phyloP scores from a whole-genome alignment of 495 filamentous ascomycete species.

The Neurospora terricola region DNA sequence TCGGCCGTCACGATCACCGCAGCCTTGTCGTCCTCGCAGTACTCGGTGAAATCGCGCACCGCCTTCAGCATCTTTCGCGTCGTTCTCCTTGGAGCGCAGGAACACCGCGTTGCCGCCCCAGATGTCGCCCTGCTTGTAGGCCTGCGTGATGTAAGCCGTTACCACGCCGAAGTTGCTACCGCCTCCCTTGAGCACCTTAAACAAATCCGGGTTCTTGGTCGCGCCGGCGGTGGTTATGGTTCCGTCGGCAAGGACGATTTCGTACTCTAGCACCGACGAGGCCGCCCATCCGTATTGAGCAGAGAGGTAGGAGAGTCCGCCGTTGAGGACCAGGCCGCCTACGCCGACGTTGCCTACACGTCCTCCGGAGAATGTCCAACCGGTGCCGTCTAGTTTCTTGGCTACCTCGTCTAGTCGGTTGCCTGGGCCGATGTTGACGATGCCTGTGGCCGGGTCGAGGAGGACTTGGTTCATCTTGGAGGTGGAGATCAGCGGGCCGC shows the following conservation, averaged over 20 bases:
- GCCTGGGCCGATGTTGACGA: slow-evolving; percentile 39
- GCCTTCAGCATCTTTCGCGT: slow-evolving; percentile 36
- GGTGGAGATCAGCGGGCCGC: slow-evolving; percentile 45
- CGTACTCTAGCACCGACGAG: slow-evolving; percentile 43
- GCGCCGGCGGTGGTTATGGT: slow-evolving; percentile 40
- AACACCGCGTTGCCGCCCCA: slow-evolving; percentile 48
- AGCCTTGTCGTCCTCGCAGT: slow-evolving; percentile 46
- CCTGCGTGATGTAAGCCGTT: slow-evolving; percentile 38
- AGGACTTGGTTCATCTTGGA: slow-evolving; percentile 33
- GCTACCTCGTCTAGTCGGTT: slow-evolving; percentile 44
- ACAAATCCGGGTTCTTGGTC: slow-evolving; percentile 30
- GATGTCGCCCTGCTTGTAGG: slow-evolving; percentile 36
- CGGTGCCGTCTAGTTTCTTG: slow-evolving; percentile 30
- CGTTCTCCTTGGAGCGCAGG: slow-evolving; percentile 27
- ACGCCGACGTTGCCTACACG: slow-evolving; percentile 37
- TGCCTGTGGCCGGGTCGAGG: slow-evolving; percentile 31
- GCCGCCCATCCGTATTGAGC: slow-evolving; percentile 49
- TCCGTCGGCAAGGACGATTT: slow-evolving; percentile 47
- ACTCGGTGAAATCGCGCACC: slow-evolving; percentile 45
- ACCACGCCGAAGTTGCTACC: slow-evolving; percentile 44
- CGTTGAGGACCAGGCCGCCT: slow-evolving; percentile 32
- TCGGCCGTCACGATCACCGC: too few species aligned
- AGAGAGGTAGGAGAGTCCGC: slow-evolving; percentile 41
- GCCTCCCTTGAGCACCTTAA: slow-evolving; percentile 35
- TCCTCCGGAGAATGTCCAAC: slow-evolving; percentile 40